A percentile compares a stretch with the other conserved stretches of the same genome.
Evolutionary conservation across 2,329 filamentous ascomycete species (phyloP).

Genomic region (Clarireedia sp.): DNA sequence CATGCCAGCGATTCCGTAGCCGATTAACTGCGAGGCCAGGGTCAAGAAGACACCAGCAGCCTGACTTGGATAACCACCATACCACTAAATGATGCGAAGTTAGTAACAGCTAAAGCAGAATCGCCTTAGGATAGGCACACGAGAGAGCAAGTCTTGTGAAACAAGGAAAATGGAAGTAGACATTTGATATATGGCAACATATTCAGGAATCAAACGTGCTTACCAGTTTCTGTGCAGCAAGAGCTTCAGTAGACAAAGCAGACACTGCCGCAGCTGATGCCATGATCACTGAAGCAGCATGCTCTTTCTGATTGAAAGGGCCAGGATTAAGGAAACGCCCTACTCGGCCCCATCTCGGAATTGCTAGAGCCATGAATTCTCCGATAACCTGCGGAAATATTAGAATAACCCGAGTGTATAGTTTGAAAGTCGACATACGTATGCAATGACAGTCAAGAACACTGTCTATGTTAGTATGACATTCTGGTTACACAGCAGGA

Average conservation of each 20-base stretch:
- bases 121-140: no score
- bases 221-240: constrained; percentile 54
- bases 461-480: constrained; percentile 15
- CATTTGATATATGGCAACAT: no score
- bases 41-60: constrained; percentile 41
- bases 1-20: constrained; percentile 55
- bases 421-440: constrained; percentile 22
- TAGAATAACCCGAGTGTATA: constrained; percentile 25
- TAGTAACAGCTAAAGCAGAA: no score
- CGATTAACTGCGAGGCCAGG: constrained; percentile 54
- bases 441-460: constrained; percentile 38
- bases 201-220: no score
- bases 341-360: constrained; percentile 29
- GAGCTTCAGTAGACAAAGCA: constrained; percentile 63
- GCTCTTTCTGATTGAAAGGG: constrained; percentile 63
- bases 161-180: no score
- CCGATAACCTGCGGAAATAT: constrained; percentile 22
- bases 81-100: constrained; percentile 22
- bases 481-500: not conserved
- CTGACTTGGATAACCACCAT: constrained; percentile 37
- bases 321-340: constrained; percentile 53
- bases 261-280: constrained; percentile 5
- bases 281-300: constrained; percentile 58
- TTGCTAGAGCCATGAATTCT: constrained; percentile 31
- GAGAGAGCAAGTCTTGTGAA: no score